Evolutionary conservation across 2,329 filamentous ascomycete species (phyloP), one percentile per base, ranked within the genome.

Genomic region (Juglanconis oblonga): DNA sequence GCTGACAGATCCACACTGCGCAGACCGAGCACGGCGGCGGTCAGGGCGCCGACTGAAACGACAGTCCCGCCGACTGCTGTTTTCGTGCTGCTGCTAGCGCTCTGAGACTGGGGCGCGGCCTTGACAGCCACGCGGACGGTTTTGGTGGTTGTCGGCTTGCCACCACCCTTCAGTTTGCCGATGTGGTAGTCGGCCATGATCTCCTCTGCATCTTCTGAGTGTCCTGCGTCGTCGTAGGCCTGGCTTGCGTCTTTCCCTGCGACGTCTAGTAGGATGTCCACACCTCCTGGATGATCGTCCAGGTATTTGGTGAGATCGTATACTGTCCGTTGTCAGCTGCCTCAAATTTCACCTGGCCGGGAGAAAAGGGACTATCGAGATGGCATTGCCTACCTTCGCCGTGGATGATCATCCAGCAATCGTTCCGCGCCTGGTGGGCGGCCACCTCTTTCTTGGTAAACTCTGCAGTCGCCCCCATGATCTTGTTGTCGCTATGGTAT

Each of bases 141-240:
- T 5, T 59, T 62, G 8, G 56, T 31, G 24, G 52, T 50, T 2
- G 58, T 49, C 2, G 55, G 11, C 44, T 57, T 61, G n/a, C 52
- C 36, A 7, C 35, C 35, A 38, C 72, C 74, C 55, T 72, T 73
- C 58, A 76, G 68, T 35, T 69, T 72, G 17, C 77, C 78, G 38
- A 80, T 52, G 45, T 64, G 64, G 56, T 71, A 77, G 11, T 68
- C 61, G 2, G 69, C 70, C 71, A 80, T 75, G 51, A 78, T 75
- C 44, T 79, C 77, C 54, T 68, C 71, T 3, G 78, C 78, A 58
- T 81, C 79, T 31, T 91, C 89, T 51, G 88, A 92, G 78, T 96
- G 91, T 49, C 91, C 91, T 42, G 91, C 90, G 69, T 93, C 89
- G 76, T 95, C 90, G 69, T 93, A 95, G 47, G 86, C 88, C 71